Base-by-base conservation (phyloP, 345 rosid genomes). In the Ricinus communis region DNA sequence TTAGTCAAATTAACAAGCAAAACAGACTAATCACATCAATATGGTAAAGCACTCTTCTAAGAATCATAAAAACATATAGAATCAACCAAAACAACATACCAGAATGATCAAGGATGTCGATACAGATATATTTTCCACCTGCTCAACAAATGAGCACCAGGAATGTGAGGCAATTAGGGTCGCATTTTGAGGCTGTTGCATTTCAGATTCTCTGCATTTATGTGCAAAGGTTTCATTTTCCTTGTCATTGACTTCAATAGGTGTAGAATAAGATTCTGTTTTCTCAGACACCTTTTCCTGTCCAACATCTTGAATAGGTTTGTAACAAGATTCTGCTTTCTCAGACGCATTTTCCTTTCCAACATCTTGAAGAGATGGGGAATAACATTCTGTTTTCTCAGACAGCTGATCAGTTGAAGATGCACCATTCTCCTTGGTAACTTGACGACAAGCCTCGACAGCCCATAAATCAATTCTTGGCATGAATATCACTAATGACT, bases 401-500 rank as follows among this genome's bases (percentile, higher is more conserved):
- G 28, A n/a, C n/a, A n/a, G n/a, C n/a, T n/a, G n/a, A n/a, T n/a
- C n/a, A n/a, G n/a, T n/a, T n/a, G n/a, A n/a, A n/a, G n/a, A n/a
- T n/a, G n/a, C n/a, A n/a, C n/a, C n/a, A n/a, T n/a, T n/a, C 51
- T 62, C 82, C 38, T 77, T 80, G 41, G 74, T 45, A 62, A 65
- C 73, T 58, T 79, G 73, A 41, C 52, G 70, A 68, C 75, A 66
- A 64, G 82, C 69, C 82, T 87, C 89, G 71, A 89, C 76, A 66
- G 97, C 97, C 97, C 99, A 95, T 67, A 95, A 82, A 85, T 92
- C 99, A 76, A 95, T 85, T 83, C 97, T 83, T 49, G 99, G 97
- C 97, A 92, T 85, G 82, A 87, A 95, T 38, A 95, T 73, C 56
- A 89, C 72, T 72, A 89, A 83, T 71, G 90, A 83, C 50, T 84